Base-by-base conservation (phyloP, 305 asterid genomes). In the Petunia hybrid region DNA sequence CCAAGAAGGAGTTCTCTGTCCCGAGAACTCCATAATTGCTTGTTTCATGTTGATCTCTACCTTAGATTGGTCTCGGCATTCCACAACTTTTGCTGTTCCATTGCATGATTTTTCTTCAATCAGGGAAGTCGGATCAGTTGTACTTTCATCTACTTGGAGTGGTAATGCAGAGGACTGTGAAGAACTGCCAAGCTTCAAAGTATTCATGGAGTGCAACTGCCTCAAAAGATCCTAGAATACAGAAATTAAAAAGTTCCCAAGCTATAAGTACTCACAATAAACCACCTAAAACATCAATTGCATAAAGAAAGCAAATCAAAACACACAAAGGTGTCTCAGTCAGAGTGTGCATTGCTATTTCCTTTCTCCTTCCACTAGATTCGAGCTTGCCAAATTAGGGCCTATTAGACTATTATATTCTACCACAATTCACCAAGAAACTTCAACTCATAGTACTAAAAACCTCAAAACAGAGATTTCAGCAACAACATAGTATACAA, bases 221-320 rank as follows among this genome's bases (percentile, higher is more conserved):
- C 98, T 90, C 84, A 95, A 85, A 85, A 94, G 89, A 81, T 91
- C 95, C 99, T 95, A 90, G 64, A 80, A 80, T 55, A 70, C 53
- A 82, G 75, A 82, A 57, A n/a, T 48, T 48, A 0, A 6, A 9
- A 80, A 35, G 71, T 38, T 71, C 41, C 78, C 78, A 48, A 48
- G 60, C 45, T 1, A 71, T 35, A 35, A 71, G 78, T 35, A 12
- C 78, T 46, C 13, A 7, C 48, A 9, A 48, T 31, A 35, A 71
- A 71, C 57, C n/a, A 71, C 31, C 61, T 48, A 71, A 71, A 71
- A 43, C 78, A 48, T 8, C 62, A 71, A 71, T 16, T 31, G 41
- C 36, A 57, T n/a, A 5, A 57, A 57, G 36, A 57, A 9, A 57
- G 36, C 62, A 12, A 1, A 35, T 8, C 62, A 12, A 36, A 71